phyloP scores from a whole-genome alignment of 1,139 yeast species.

The Debaryomycetaceae sp. region DNA sequence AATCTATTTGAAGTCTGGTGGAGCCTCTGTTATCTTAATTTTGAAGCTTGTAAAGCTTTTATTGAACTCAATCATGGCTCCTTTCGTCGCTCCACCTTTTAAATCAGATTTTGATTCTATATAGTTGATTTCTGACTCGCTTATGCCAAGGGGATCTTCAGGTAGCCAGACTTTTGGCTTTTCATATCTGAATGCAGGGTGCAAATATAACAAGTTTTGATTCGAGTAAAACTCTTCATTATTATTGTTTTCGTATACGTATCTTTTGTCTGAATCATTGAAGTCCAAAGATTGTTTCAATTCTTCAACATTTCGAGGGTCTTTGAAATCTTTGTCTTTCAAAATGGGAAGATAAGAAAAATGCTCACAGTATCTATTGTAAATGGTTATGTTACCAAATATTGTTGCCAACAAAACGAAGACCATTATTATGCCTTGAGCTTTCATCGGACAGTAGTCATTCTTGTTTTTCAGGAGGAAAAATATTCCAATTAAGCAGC shows the following conservation, averaged over 20 bases:
- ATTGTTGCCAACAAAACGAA: slow-evolving; percentile 35
- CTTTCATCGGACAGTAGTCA: slow-evolving; percentile 29
- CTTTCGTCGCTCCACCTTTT: slow-evolving; percentile 24
- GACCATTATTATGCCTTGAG: slow-evolving; percentile 48
- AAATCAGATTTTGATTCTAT: slow-evolving; percentile 9
- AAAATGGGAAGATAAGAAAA: slow-evolving; percentile 30
- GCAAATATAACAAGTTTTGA: slow-evolving; percentile 23
- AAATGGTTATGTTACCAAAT: slow-evolving; percentile 31
- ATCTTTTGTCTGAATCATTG: neutral
- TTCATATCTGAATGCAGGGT: slow-evolving; percentile 34
- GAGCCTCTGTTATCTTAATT: slow-evolving; percentile 28
- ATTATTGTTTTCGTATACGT: slow-evolving; percentile 1
- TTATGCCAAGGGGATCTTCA: slow-evolving; percentile 18
- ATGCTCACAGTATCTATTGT: slow-evolving; percentile 25
- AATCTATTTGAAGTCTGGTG: slow-evolving; percentile 36
- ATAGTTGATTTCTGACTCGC: slow-evolving; percentile 6
- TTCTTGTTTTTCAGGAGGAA: slow-evolving; percentile 51
- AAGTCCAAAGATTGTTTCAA: slow-evolving; percentile 1
- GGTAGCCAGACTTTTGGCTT: slow-evolving; percentile 37
- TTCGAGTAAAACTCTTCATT: slow-evolving; percentile 13
- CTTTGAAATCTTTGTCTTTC: slow-evolving; percentile 12
- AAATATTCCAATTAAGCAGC: slow-evolving; percentile 73
- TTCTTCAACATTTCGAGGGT: slow-evolving; percentile 3
- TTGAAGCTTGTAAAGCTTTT: slow-evolving; percentile 13
- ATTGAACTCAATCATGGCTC: slow-evolving; percentile 22